Base-by-base conservation (phyloP, 768 basidiomycete species). In the Amanita pallidorosea region DNA sequence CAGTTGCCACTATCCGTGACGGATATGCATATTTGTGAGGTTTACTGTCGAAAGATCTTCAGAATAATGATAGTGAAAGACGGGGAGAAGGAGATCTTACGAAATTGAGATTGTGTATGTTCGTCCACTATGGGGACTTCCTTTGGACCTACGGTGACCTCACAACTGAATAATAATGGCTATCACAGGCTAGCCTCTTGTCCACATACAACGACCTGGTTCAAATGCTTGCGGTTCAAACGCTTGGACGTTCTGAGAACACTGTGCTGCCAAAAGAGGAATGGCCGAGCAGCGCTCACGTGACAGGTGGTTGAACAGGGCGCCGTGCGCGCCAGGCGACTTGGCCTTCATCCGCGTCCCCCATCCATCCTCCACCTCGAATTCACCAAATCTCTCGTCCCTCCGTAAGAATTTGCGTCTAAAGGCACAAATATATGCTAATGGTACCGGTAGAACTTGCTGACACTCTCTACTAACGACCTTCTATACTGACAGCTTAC, bases 391-490 rank as follows among this genome's bases (percentile, higher is more conserved):
- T 25, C 25, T 29, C 33, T 45, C 4, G 9, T 20, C 5, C 15
- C 23, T 5, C 34, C 42, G 33, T 45, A 35, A 20, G 29, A 34
- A 23, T 20, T 27, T n/a, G 7, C 9, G 15, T 15, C 18, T 27
- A 18, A 9, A 8, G n/a, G 25, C 18, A 0, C n/a, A 36, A 23
- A 18, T 33, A 5, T 7, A 13, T 36, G 40, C 17, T 35, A 22
- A 34, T 34, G 35, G 12, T 18, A 7, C 50, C 7, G 9, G 9
- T 22, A 51, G 50, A 45, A 51, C 42, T 51, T 51, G 48, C 63
- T 60, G 64, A 73, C 71, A 63, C 57, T 72, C 71, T 56, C 70
- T 73, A 73, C 71, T 73, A 65, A 72, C 70, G 65, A 69, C 61
- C 58, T 57, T 60, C 55, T 60, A 55, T 60, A 53, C 56, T 57